phyloP scores from a whole-genome alignment of 306 rosid species.

The Ochetophila trinervis region DNA sequence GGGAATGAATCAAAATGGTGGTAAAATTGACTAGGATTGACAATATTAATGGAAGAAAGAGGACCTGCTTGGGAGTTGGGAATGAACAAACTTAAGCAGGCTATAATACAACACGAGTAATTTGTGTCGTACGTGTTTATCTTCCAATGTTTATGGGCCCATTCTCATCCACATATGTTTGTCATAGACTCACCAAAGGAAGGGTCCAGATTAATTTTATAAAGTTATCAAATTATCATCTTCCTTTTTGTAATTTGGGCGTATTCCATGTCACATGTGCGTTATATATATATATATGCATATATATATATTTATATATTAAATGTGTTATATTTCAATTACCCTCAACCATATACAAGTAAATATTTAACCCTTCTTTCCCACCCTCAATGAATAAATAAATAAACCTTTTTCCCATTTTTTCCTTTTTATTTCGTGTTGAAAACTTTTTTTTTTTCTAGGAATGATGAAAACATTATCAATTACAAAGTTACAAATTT shows the following conservation, averaged over 20 bases:
- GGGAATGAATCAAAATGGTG: too few relatives aligned
- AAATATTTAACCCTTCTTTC: too few relatives aligned
- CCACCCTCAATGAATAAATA: too few relatives aligned
- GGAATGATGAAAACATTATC: too few relatives aligned
- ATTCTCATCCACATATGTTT: slow-evolving; percentile 27
- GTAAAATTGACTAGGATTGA: too few relatives aligned
- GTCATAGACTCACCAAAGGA: slow-evolving; percentile 4
- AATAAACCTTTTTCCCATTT: too few relatives aligned
- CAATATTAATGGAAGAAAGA: too few relatives aligned
- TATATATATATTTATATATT: slow-evolving; percentile 8
- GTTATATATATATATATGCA: too few relatives aligned
- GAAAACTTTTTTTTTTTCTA: too few relatives aligned
- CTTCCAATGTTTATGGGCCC: slow-evolving; percentile 24
- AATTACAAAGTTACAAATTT: too few relatives aligned
- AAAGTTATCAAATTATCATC: slow-evolving; percentile 24
- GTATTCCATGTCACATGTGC: background rate
- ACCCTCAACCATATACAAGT: background rate
- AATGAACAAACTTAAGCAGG: background rate
- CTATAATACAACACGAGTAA: slow-evolving; percentile 1
- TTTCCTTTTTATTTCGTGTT: too few relatives aligned
- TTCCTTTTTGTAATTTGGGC: slow-evolving; percentile 25
- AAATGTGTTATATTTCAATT: slow-evolving; percentile 5
- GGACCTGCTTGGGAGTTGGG: too few relatives aligned
- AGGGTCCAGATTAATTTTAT: slow-evolving; percentile 17
- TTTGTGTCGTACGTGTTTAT: slow-evolving; percentile 23